These are phyloP conservation scores for Alternaria gaisen DNA, from an alignment of 2,329 filamentous ascomycete genomes.

Conservation along the genomic window DNA sequence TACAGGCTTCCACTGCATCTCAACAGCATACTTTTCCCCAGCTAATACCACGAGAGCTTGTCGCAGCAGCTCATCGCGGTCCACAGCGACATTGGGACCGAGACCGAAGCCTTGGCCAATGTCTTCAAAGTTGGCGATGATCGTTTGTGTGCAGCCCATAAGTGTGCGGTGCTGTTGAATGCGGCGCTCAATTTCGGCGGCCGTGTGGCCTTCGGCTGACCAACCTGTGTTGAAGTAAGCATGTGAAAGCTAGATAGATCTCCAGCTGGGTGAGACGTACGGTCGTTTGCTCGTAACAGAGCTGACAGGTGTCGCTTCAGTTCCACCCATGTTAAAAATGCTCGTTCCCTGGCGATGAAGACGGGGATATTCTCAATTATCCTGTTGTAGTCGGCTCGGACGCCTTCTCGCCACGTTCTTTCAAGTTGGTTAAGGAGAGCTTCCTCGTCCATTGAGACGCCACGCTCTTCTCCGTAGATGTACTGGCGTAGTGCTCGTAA, in stretches of 20 bases:
- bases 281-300: constrained; percentile 43
- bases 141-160: constrained; percentile 44
- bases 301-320: constrained; percentile 46
- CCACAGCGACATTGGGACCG: constrained; percentile 25
- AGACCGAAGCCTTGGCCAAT: constrained; percentile 38
- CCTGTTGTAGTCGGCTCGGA: constrained; percentile 38
- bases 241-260: constrained; percentile 4
- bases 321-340: constrained; percentile 48
- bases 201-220: constrained; percentile 39
- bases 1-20: constrained; percentile 44
- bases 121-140: constrained; percentile 43
- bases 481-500: constrained; percentile 43
- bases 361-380: constrained; percentile 38
- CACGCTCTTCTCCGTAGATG: constrained; percentile 40
- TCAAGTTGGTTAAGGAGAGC: constrained; percentile 42
- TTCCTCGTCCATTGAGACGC: constrained; percentile 39
- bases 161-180: constrained; percentile 46
- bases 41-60: constrained; percentile 47
- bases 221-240: constrained; percentile 36
- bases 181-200: constrained; percentile 42
- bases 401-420: constrained; percentile 41
- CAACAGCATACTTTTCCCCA: constrained; percentile 41
- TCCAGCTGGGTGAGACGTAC: constrained; percentile 28
- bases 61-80: constrained; percentile 44
- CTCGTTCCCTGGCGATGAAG: constrained; percentile 46